Evolutionary conservation across 495 filamentous ascomycete genomes (phyloP), one percentile per base, ranked within the genome.

Genomic region (Pseudevernia furfuracea): DNA sequence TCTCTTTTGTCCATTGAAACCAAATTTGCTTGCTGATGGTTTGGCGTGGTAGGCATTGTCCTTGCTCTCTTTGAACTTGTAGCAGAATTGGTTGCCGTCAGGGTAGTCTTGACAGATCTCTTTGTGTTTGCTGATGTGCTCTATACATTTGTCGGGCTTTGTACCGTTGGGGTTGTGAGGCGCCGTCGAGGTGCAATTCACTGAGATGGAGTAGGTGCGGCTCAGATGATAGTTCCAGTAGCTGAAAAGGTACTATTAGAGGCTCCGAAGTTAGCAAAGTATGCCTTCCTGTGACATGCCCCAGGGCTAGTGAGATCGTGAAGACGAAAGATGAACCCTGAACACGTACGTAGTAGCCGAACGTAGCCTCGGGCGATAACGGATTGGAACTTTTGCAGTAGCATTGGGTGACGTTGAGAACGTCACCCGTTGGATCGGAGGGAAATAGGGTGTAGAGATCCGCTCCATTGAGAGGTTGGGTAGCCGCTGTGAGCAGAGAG

Each of bases 271-370:
- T 53, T 14, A 53, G 49, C 25, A 53, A 49, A 49, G 23, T 25
- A 6, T 12, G 32, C 49, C 15, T 6, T 32, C 14, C 3, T 17
- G 19, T 8, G 12, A 53, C 49, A 19, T 17, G 25, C n/a, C 49
- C 15, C 14, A 5, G 49, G 49, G 25, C 46, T 32, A 53, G 1
- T 19, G 25, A 17, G 10, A 5, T 53, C 5, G 28, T 30, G n/a
- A 53, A 32, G 14, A 53, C 23, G 23, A 15, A 28, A 28, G 11
- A 30, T 5, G 15, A 14, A 53, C 49, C 32, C 3, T 17, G 4
- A 19, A 32, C 14, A 53, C 49, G 49, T 53, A 53, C 49, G 58
- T 59, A 59, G 38, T 59, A 59, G 37, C 58, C 58, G 32, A 41
- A 59, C 3, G 21, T 43, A n/a, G 23, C 23, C 32, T 25, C 12